These are phyloP conservation scores for Hyphopichia fennica DNA, from an alignment of 1,139 yeast genomes.

Conservation along the genomic window DNA sequence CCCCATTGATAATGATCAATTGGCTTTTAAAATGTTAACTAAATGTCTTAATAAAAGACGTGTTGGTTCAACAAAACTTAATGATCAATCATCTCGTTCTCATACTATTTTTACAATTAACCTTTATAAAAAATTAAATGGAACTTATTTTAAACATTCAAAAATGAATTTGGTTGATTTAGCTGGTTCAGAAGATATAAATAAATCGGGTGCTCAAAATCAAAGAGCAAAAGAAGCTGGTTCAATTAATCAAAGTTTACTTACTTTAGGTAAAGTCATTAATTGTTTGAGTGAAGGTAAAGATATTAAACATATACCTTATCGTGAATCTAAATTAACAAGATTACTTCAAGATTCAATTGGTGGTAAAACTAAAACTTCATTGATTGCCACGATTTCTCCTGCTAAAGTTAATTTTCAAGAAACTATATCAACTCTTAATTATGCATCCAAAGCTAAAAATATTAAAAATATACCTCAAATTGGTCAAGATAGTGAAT, in stretches of 20 bases:
- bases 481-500: slow-evolving; percentile 48
- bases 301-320: slow-evolving; percentile 60
- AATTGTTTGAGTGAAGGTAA: slow-evolving; percentile 51
- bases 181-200: slow-evolving; percentile 86
- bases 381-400: slow-evolving; percentile 78
- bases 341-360: slow-evolving; percentile 77
- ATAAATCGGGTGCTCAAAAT: slow-evolving; percentile 75
- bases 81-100: slow-evolving; percentile 68
- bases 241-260: slow-evolving; percentile 76
- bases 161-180: slow-evolving; percentile 81
- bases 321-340: slow-evolving; percentile 81
- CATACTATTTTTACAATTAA: slow-evolving; percentile 71
- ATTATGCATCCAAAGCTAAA: slow-evolving; percentile 82
- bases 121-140: slow-evolving; percentile 41
- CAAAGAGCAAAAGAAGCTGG: slow-evolving; percentile 88
- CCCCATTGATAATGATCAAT: slow-evolving; percentile 49
- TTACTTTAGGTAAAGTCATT: slow-evolving; percentile 83
- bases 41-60: slow-evolving; percentile 58
- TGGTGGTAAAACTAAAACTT: slow-evolving; percentile 81
- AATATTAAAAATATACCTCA: slow-evolving; percentile 76
- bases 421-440: slow-evolving; percentile 80
- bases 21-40: slow-evolving; percentile 54
- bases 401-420: slow-evolving; percentile 74
- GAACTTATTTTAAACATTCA: slow-evolving; percentile 41
- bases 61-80: slow-evolving; percentile 70